Percentiles rank a stretch among this genome's conserved stretches.
phyloP scores from a whole-genome alignment of 768 basidiomycete genomes.

The Boletus fagicola region DNA sequence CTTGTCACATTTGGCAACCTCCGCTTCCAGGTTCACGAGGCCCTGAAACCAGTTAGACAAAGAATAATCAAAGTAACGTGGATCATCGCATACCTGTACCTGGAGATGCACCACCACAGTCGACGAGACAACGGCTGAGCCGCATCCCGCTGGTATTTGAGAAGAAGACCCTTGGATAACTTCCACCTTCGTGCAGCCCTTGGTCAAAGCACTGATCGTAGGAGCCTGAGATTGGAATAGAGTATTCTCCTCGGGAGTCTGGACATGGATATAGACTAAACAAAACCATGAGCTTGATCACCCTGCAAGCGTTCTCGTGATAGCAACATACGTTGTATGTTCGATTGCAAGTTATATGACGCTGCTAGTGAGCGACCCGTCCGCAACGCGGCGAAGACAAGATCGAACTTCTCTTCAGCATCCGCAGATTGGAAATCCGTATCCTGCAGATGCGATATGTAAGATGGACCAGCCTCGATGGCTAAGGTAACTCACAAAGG shows the following conservation, averaged over 20 bases:
- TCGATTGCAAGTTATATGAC: slow-evolving; percentile 82
- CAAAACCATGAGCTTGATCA: not conserved
- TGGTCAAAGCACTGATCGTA: slow-evolving; percentile 80
- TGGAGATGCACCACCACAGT: slow-evolving; percentile 78
- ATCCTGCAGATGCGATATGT: slow-evolving; percentile 43
- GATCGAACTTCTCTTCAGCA: slow-evolving; percentile 82
- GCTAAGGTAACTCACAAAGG: slow-evolving; percentile 51
- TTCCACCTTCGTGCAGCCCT: slow-evolving; percentile 77
- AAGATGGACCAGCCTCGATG: not conserved
- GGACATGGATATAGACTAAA: slow-evolving; percentile 70
- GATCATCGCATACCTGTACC: slow-evolving; percentile 61
- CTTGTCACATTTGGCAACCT: slow-evolving; percentile 89
- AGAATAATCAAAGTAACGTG: not conserved
- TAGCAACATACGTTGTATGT: slow-evolving; percentile 43
- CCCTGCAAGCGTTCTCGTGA: not conserved
- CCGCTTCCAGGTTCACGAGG: slow-evolving; percentile 82
- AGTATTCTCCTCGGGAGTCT: slow-evolving; percentile 56
- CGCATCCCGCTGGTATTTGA: slow-evolving; percentile 81
- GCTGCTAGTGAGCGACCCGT: slow-evolving; percentile 52
- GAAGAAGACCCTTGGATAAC: slow-evolving; percentile 55
- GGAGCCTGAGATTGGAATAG: slow-evolving; percentile 71
- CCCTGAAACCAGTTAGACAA: slow-evolving; percentile 49
- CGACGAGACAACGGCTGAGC: slow-evolving; percentile 73
- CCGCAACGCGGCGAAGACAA: slow-evolving; percentile 77
- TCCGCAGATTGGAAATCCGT: slow-evolving; percentile 57